These are phyloP conservation scores for Brettanomyces nanus DNA, from an alignment of 805 yeast genomes.

Conservation along the genomic window DNA sequence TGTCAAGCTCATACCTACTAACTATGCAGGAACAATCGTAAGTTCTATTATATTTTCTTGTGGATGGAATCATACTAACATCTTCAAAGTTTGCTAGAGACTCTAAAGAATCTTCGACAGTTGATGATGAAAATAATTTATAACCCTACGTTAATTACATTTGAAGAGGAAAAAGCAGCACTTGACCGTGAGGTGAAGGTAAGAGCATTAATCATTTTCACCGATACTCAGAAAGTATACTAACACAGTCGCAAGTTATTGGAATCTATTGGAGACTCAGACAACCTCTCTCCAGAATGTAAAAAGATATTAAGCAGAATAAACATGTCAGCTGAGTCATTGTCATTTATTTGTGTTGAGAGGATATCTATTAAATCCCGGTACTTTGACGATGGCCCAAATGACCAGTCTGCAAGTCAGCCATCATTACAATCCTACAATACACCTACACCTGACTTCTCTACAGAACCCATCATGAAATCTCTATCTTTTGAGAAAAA, in stretches of 20 bases:
- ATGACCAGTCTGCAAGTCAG: no score
- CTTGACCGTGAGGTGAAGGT: neutral
- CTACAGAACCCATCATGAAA: no score
- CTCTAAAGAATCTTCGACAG: neutral
- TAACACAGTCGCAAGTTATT: no score
- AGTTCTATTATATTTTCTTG: no score
- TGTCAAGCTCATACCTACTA: no score
- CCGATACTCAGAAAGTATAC: no score
- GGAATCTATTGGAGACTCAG: no score
- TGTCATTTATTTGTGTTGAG: constrained; percentile 1
- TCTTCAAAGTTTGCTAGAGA: neutral
- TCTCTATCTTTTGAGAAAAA: no score
- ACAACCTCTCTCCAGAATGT: neutral
- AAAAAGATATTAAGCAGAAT: neutral
- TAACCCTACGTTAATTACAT: neutral
- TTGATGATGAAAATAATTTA: neutral
- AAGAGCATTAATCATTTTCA: no score
- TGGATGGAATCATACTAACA: constrained; percentile 1
- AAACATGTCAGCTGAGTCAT: constrained; percentile 1
- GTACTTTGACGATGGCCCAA: neutral
- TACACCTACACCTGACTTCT: no score
- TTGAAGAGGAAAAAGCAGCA: neutral
- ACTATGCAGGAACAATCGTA: no score
- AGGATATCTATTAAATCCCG: constrained; percentile 2
- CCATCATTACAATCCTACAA: no score